Evolutionary conservation across 2,329 filamentous ascomycete species (phyloP).

Genomic region (Dendryphion nanum): DNA sequence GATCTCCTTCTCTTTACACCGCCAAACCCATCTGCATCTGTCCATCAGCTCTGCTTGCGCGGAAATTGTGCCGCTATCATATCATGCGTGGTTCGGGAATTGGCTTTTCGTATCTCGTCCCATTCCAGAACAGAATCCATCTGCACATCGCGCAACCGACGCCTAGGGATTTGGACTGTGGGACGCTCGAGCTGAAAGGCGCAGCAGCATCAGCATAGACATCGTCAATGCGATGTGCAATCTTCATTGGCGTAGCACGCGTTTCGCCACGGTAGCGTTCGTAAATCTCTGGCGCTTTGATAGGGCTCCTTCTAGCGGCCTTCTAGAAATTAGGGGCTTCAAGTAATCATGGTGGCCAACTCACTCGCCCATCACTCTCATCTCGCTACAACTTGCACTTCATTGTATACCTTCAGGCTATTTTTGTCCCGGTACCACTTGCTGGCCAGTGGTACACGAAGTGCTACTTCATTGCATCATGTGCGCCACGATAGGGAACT

Average conservation of each 20-base stretch:
- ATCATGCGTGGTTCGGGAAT: constrained; percentile 8
- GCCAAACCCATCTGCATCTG: background rate
- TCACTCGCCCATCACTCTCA: constrained; percentile 25
- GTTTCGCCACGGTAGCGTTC: constrained; percentile 25
- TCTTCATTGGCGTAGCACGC: constrained; percentile 11
- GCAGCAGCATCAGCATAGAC: too few relatives aligned
- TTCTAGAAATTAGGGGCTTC: constrained; percentile 23
- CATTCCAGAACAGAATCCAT: too few relatives aligned
- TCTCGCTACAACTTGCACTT: too few relatives aligned
- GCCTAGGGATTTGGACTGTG: too few relatives aligned
- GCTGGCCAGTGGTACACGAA: too few relatives aligned
- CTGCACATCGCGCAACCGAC: background rate
- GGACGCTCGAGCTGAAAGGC: constrained; percentile 14
- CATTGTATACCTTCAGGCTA: too few relatives aligned
- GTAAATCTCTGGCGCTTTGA: constrained; percentile 1
- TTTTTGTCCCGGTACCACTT: too few relatives aligned
- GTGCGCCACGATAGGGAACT: too few relatives aligned
- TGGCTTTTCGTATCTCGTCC: constrained; percentile 5
- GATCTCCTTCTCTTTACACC: too few relatives aligned
- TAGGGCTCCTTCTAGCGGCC: constrained; percentile 24
- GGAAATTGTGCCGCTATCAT: constrained; percentile 7
- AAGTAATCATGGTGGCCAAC: background rate
- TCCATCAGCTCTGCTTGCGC: constrained; percentile 1
- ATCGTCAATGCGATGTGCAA: too few relatives aligned
- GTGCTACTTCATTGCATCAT: too few relatives aligned